These are phyloP conservation scores for Daldinia sp. DNA, from an alignment of 2,329 filamentous ascomycete genomes.

Conservation along the genomic window DNA sequence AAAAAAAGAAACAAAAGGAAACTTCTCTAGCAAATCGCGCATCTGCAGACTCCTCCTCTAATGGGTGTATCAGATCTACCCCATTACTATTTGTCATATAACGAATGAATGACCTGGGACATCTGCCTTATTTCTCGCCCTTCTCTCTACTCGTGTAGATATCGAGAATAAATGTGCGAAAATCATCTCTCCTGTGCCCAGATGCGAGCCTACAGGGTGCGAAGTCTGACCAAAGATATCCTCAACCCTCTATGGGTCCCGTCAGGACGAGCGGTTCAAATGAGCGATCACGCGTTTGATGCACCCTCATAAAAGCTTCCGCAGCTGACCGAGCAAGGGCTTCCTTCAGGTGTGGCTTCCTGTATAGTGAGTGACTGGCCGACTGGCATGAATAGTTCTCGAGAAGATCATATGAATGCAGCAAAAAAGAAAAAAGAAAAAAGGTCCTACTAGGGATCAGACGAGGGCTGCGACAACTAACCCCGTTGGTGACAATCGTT, in stretches of 20 bases:
- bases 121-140: not conserved
- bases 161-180: not conserved
- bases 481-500: not conserved
- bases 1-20: not conserved
- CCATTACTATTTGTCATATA: not conserved
- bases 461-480: not conserved
- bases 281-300: not conserved
- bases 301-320: not conserved
- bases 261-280: not conserved
- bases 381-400: not conserved
- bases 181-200: not conserved
- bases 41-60: not conserved
- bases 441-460: not conserved
- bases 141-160: not conserved
- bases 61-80: not conserved
- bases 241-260: not conserved
- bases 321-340: constrained; percentile 1
- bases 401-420: not conserved
- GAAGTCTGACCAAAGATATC: not conserved
- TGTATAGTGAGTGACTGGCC: not conserved
- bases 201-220: not conserved
- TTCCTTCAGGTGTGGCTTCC: not conserved
- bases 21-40: not conserved
- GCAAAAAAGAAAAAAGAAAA: not conserved
- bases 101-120: not conserved